These are phyloP conservation scores for Pseudonitzschia multiseries DNA, from an alignment of 108 stramenopile species.

Conservation along the genomic window DNA sequence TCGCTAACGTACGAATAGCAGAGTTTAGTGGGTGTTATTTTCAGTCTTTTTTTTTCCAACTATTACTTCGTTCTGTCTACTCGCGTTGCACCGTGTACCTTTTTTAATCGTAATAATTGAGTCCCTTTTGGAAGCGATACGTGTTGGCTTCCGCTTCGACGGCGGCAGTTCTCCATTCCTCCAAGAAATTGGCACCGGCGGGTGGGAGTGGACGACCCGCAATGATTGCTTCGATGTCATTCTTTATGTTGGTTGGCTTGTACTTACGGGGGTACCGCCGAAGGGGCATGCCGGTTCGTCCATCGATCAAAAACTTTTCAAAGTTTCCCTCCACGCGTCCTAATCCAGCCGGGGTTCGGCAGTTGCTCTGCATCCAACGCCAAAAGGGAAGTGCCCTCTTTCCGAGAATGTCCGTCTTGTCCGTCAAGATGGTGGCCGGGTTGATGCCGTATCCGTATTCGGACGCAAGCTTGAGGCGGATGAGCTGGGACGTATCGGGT, in stretches of 20 bases:
- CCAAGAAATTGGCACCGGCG: conserved; percentile 71
- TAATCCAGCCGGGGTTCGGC: conserved; percentile 81
- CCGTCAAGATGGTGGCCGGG: conserved; percentile 73
- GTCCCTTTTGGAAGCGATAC: conserved; percentile 88
- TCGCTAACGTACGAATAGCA: no score
- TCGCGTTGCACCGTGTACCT: background rate
- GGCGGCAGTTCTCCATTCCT: conserved; percentile 81
- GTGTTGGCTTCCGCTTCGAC: conserved; percentile 81
- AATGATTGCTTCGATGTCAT: conserved; percentile 76
- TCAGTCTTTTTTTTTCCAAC: no score
- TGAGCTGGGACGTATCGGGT: conserved; percentile 83
- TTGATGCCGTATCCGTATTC: conserved; percentile 89
- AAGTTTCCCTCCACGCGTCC: conserved; percentile 87
- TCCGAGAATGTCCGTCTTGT: conserved; percentile 83
- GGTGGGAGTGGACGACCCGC: conserved; percentile 63
- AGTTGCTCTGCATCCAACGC: conserved; percentile 85
- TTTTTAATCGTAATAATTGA: conserved; percentile 85
- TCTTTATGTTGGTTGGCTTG: conserved; percentile 72
- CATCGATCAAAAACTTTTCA: conserved; percentile 89
- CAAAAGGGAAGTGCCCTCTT: conserved; percentile 82
- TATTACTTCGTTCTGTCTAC: background rate
- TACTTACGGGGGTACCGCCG: conserved; percentile 87
- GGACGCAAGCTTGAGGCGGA: conserved; percentile 82
- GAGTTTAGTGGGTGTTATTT: no score
- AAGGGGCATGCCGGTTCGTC: conserved; percentile 71